Evolutionary conservation across 2,329 filamentous ascomycete species (phyloP), one percentile per base, ranked within the genome.

Genomic region (Cordyceps militaris): DNA sequence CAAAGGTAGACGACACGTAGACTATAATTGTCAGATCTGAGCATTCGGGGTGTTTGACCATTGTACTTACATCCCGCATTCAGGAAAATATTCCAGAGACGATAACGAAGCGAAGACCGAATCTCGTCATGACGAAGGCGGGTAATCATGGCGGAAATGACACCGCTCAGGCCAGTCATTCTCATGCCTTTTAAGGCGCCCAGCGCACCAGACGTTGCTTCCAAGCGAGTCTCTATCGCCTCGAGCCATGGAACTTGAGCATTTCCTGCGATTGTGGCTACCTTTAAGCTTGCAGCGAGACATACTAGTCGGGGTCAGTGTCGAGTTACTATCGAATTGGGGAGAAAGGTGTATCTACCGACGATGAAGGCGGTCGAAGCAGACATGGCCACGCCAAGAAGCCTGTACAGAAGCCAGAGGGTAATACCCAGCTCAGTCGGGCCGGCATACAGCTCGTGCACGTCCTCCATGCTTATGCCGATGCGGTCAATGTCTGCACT

Each of bases 401-500:
- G 56, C 24, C 63, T 64, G 46, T 66, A 64, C 1, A 75, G 62
- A 10, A 75, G 62, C 59, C 65, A 74, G 5, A 73, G 59, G 0
- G 68, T 68, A 23, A 75, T 50, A 4, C 56, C 64, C 21, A 73
- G 58, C 44, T 75, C 71, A 21, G 74, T 60, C 0, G 69, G 28
- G 32, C 66, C 64, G 10, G 71, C 67, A 65, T 72, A 74, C 2
- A 69, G 58, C 32, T 72, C 71, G 60, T 72, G 66, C 3, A 73
- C 57, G 19, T 63, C 51, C 1, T 63, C 51, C 49, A 71, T 57
- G 28, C 67, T 64, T 19, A 61, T 53, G 0, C 62, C 63, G 32
- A 73, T 68, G 13, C 64, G 61, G 43, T 75, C 73, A 24, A 78
- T 70, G 51, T 77, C 75, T 5, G 73, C 71, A 44, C 70, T 74